Evolutionary conservation across 257 asterid genomes (phyloP).

Genomic region (Perilla frutescens): DNA sequence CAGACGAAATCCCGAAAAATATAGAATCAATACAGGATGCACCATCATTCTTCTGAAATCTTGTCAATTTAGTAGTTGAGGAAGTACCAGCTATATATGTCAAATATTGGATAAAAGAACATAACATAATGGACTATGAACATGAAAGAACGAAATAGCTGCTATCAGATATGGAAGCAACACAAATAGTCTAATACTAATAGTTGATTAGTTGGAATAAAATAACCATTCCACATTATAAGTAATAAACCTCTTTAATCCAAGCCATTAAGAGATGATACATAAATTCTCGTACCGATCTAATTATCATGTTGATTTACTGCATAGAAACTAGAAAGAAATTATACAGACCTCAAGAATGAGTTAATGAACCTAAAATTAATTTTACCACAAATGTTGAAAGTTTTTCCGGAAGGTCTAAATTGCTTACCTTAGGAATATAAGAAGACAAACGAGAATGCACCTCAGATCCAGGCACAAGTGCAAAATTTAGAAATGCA

Average conservation of each 20-base stretch:
- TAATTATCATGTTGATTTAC: background rate
- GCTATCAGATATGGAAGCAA: slow-evolving; percentile 10
- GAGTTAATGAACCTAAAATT: background rate
- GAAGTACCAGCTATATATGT: background rate
- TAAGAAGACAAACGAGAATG: slow-evolving; percentile 63
- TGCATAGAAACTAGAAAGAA: background rate
- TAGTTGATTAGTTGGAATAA: background rate
- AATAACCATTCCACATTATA: background rate
- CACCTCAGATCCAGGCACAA: slow-evolving; percentile 76
- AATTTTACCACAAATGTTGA: background rate
- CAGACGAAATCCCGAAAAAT: background rate
- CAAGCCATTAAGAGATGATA: background rate
- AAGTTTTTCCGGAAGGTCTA: background rate
- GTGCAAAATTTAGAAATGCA: slow-evolving; percentile 61
- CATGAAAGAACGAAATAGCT: too few relatives aligned
- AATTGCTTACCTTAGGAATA: slow-evolving; percentile 64
- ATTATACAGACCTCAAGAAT: background rate
- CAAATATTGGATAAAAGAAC: background rate
- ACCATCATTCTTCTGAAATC: background rate
- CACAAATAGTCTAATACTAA: background rate
- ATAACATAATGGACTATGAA: background rate
- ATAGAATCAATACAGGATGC: background rate
- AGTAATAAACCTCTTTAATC: background rate
- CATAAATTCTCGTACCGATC: background rate
- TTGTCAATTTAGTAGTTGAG: background rate